Evolutionary conservation across 2,329 filamentous ascomycete genomes (phyloP), one percentile per base, ranked within the genome.

Genomic region (Phaeosphaeria sp.): DNA sequence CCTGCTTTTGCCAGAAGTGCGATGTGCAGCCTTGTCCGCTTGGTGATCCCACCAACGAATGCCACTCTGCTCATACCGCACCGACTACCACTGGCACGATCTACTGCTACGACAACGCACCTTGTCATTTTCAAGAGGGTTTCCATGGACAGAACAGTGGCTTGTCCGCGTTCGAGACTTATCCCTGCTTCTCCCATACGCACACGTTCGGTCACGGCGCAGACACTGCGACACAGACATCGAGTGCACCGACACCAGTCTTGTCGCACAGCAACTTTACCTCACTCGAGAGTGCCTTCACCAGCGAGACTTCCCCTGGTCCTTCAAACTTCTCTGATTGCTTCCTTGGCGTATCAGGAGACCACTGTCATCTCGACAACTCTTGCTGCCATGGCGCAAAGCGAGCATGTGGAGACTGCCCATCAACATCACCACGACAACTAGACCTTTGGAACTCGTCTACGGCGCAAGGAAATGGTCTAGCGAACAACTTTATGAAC

Each of bases 1-100:
- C 71, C 27, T 78, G 76, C 65, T 73, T 70, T 59, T 75, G 74
- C 48, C 69, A 73, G 53, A 70, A 72, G 60, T 77, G 74, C 59
- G 66, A 70, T 43, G 63, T 60, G 47, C 65, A 64, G 44, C 67
- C 72, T 46, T 77, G 74, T 50, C 69, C 72, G 6, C 49, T 76
- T 49, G 71, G 69, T 33, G 69, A 76, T 46, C 68, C 60, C 2
- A 51, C 62, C 46, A 71, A 67, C 53, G 70, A 73, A 51, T 77
- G 75, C 49, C 71, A 76, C 54, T 59, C 69, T 20, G 67, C 68
- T 7, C 74, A 77, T 51, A 66, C 73, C n/a, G 68, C 66, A 4
- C 70, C 72, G 33, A 69, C 68, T 17, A 50, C 63, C 6, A 59
- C 68, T 33, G 71, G 73, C 24, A 74, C 73, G n/a, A 66, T 75